A percentile compares a stretch with the other conserved stretches of the same genome.
These are phyloP conservation scores for Pharnaceum exiguum DNA, from an alignment of 148 eudicot genomes.

Conservation along the genomic window DNA sequence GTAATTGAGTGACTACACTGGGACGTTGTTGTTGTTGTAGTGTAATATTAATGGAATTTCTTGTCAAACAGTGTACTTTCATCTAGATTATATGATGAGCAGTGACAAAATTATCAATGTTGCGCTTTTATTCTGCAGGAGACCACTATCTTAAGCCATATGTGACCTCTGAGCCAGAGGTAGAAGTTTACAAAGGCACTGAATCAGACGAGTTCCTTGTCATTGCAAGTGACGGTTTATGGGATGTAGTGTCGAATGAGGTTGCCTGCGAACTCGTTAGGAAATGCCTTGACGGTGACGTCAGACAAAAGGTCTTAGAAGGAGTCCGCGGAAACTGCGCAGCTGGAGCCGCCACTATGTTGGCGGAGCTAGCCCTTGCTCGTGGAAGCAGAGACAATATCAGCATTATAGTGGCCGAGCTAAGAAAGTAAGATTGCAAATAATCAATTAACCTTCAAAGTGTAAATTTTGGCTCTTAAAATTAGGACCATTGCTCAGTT, in stretches of 20 bases:
- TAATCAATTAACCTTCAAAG: not conserved
- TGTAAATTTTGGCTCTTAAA: not conserved
- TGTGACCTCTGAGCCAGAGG: slow-evolving; percentile 39
- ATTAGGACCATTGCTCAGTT: not conserved
- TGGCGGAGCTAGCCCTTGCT: slow-evolving; percentile 45
- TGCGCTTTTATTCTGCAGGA: slow-evolving; percentile 13
- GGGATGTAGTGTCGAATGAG: slow-evolving; percentile 49
- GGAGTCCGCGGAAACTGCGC: slow-evolving; percentile 10
- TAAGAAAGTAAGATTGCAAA: slow-evolving; percentile 4
- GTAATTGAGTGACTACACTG: too few species aligned
- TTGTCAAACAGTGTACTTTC: too few species aligned
- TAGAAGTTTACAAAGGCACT: slow-evolving; percentile 24
- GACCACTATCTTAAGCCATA: slow-evolving; percentile 32
- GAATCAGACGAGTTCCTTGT: slow-evolving; percentile 34
- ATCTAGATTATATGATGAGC: too few species aligned
- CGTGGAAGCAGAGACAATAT: slow-evolving; percentile 44
- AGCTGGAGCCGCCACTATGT: slow-evolving; percentile 28
- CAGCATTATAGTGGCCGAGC: slow-evolving; percentile 39
- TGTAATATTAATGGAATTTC: too few species aligned
- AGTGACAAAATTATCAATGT: too few species aligned
- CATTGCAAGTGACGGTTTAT: slow-evolving; percentile 47
- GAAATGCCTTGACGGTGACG: slow-evolving; percentile 26
- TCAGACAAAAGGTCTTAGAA: slow-evolving; percentile 8
- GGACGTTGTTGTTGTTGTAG: too few species aligned
- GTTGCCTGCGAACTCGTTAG: slow-evolving; percentile 36